Conservation (phyloP, 2,329 filamentous ascomycete genomes). For the Emydomyces testavorans region DNA sequence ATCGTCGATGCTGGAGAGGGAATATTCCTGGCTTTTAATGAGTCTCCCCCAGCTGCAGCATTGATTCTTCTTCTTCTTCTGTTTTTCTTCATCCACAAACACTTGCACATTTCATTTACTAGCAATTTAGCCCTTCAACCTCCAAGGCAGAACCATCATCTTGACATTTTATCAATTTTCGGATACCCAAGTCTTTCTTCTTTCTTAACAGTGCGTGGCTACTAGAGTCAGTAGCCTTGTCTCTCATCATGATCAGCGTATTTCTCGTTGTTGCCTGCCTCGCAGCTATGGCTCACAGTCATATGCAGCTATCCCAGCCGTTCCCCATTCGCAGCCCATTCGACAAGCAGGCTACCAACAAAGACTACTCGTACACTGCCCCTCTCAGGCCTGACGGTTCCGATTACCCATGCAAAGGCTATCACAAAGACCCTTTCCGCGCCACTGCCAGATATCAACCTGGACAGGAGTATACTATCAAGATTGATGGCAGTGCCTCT, state of each 20-base stretch:
- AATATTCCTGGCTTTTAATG: neutral
- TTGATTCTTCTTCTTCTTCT: neutral
- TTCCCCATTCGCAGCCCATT: conserved; percentile 43
- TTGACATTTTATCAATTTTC: too few relatives aligned
- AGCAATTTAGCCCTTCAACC: too few relatives aligned
- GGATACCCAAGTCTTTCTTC: too few relatives aligned
- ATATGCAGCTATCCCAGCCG: conserved; percentile 48
- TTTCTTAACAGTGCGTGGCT: neutral
- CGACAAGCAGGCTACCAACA: conserved; percentile 37
- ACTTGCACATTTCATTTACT: neutral
- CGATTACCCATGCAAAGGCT: conserved; percentile 70
- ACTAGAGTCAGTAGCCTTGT: neutral
- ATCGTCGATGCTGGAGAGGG: neutral
- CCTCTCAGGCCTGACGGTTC: conserved; percentile 49
- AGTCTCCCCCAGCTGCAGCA: neutral
- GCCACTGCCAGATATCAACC: conserved; percentile 51
- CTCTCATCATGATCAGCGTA: neutral
- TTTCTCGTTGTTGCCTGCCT: neutral
- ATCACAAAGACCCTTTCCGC: conserved; percentile 42
- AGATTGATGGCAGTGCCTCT: conserved; percentile 49
- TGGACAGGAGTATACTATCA: conserved; percentile 53
- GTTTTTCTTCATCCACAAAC: neutral
- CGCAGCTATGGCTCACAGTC: conserved; percentile 18
- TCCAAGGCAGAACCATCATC: too few relatives aligned
- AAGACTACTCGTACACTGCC: conserved; percentile 61